Conservation (phyloP, 2,329 filamentous ascomycete species). For the Phialocephala subalpina region DNA sequence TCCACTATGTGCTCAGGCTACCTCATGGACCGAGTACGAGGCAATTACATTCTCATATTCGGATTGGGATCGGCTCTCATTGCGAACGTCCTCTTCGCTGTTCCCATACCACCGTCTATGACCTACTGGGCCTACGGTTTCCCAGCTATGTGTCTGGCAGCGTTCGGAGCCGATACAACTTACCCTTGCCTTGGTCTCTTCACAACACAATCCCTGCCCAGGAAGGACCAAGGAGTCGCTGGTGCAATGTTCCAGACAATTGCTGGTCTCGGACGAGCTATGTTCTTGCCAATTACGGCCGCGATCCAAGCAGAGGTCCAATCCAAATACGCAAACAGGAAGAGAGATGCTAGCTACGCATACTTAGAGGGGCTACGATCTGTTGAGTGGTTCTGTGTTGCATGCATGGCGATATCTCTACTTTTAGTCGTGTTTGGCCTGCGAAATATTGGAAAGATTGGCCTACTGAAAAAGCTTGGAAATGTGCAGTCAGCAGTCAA, state of each 20-base stretch:
- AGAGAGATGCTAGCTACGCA: constrained; percentile 25
- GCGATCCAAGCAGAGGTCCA: constrained; percentile 70
- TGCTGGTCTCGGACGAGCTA: constrained; percentile 69
- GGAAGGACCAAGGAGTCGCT: constrained; percentile 71
- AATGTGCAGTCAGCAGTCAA: constrained; percentile 32
- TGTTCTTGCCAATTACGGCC: constrained; percentile 71
- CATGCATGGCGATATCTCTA: constrained; percentile 27
- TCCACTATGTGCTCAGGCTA: constrained; percentile 35
- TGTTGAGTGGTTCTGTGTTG: constrained; percentile 39
- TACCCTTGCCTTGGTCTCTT: constrained; percentile 73
- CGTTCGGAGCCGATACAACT: constrained; percentile 71
- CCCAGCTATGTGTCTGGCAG: constrained; percentile 70
- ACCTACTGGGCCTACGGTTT: constrained; percentile 74
- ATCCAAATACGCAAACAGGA: constrained; percentile 51
- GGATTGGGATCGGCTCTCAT: constrained; percentile 51
- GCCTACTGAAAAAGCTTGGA: constrained; percentile 39
- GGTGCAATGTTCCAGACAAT: constrained; percentile 74
- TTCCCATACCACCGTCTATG: constrained; percentile 66
- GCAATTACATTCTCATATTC: constrained; percentile 61
- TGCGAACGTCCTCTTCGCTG: constrained; percentile 67
- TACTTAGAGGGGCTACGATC: constrained; percentile 33
- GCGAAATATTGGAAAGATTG: constrained; percentile 41
- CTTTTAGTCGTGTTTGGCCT: constrained; percentile 30
- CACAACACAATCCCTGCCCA: constrained; percentile 67
- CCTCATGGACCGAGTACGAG: constrained; percentile 44